Base-by-base conservation (phyloP, 2,329 filamentous ascomycete genomes). In the Beauveria sp. region DNA sequence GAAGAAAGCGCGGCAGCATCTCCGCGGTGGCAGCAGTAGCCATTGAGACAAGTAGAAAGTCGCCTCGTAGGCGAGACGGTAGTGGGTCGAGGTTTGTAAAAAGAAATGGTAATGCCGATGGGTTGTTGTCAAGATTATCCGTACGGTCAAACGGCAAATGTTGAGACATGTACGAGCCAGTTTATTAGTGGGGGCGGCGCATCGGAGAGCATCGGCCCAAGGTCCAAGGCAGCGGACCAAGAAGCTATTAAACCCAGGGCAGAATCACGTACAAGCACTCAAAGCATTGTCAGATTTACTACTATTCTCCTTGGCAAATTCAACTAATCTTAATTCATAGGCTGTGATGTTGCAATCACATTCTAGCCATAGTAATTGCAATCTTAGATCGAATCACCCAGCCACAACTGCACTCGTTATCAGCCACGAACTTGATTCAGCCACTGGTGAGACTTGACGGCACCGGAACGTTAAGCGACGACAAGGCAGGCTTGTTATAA, bases 1-100 rank as follows among this genome's bases (percentile, higher is more conserved):
- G 78, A 14, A 84, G 73, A 63, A 84, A 84, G 34, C 77, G 75
- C 20, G 82, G 82, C 10, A 84, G 68, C 43, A 76, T 70, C 61
- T 79, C 77, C 2, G 71, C 68, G 10, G 75, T 69, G 59, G 66
- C 62, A 30, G 30, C 44, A 10, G 44, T 7, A 50, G 47, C 37
- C 56, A 59, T 59, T n/a, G n/a, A 22, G 28, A 10, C 28, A 37
- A 37, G 5, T 9, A 14, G 12, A 28, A 2, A 5, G 5, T 3
- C 34, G 4, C 12, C 10, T 37, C 12, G 43, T 14, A 7, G 30
- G 28, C 7, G 12, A 20, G n/a, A 18, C 16, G 16, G 14, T 9
- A 30, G 3, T 18, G 26, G 47, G 22, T 20, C 47, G 47, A 30
- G 18, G 5, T 28, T n/a, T 28, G 43, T 22, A 5, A 20, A n/a